Evolutionary conservation across 192 early-diverging fungal species (phyloP).

Genomic region (Rhizophagus sp.): DNA sequence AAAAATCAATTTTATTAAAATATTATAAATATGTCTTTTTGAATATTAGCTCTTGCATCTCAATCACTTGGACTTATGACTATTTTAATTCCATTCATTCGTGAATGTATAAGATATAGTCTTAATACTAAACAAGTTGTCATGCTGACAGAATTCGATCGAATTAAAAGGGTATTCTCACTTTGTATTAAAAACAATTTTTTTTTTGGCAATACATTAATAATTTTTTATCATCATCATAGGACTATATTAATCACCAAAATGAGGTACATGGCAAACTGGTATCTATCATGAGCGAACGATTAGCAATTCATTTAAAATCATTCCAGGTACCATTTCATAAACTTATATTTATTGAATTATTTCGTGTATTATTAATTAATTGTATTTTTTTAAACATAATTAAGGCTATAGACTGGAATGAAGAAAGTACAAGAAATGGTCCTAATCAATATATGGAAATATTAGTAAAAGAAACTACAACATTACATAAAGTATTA

Average conservation of each 20-base stretch:
- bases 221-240: constrained; percentile 13
- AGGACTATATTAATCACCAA: constrained; percentile 92
- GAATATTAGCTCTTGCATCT: constrained; percentile 75
- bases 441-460: constrained; percentile 71
- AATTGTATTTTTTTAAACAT: constrained; percentile 29
- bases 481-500: constrained; percentile 91
- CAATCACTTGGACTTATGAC: constrained; percentile 90
- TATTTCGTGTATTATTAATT: background rate
- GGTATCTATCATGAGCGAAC: constrained; percentile 93
- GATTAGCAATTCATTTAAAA: constrained; percentile 75
- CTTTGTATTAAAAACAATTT: background rate
- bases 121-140: constrained; percentile 79
- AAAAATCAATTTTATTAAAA: background rate
- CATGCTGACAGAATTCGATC: constrained; percentile 89
- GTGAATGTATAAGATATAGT: constrained; percentile 68
- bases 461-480: constrained; percentile 85
- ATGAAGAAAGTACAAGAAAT: constrained; percentile 20
- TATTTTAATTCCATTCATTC: constrained; percentile 82
- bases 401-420: constrained; percentile 33
- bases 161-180: constrained; percentile 55
- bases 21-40: constrained; percentile 31
- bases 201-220: background rate
- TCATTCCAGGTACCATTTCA: constrained; percentile 60
- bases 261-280: constrained; percentile 87
- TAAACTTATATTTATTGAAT: constrained; percentile 14